Percentiles rank a stretch among this genome's conserved stretches.
phyloP scores from a whole-genome alignment of 1,284 basidiomycete genomes.

The Puccinia coronata region DNA sequence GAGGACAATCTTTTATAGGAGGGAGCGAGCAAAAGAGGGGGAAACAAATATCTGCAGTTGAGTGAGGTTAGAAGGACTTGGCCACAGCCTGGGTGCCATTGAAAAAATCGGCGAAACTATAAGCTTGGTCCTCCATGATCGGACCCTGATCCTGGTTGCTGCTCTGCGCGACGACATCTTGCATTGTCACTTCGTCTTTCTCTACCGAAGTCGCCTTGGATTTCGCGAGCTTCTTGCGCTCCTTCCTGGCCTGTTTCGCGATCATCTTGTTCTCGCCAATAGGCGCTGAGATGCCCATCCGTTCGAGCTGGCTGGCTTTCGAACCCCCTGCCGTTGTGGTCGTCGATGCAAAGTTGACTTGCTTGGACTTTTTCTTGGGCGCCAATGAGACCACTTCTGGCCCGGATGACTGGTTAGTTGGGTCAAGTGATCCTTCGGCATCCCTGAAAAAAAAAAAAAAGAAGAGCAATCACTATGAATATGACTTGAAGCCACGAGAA shows the following conservation, averaged over 20 bases:
- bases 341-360: constrained; percentile 51
- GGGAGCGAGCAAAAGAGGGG: neutral
- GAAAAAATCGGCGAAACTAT: constrained; percentile 53
- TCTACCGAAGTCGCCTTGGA: constrained; percentile 55
- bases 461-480: neutral
- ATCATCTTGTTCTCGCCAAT: constrained; percentile 51
- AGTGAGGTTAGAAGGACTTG: constrained; percentile 26
- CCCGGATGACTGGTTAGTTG: constrained; percentile 19
- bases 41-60: neutral
- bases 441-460: neutral
- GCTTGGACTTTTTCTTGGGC: constrained; percentile 50
- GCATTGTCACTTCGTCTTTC: constrained; percentile 39
- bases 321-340: constrained; percentile 41
- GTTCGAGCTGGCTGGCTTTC: constrained; percentile 48
- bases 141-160: constrained; percentile 2
- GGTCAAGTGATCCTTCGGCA: neutral
- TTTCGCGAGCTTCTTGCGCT: constrained; percentile 54
- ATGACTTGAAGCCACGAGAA: neutral
- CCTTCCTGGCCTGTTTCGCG: constrained; percentile 55
- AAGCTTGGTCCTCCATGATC: constrained; percentile 44
- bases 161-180: constrained; percentile 32
- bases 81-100: constrained; percentile 46
- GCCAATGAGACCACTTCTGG: constrained; percentile 55
- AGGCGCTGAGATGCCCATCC: constrained; percentile 41
- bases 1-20: neutral